Conservation (phyloP, 768 basidiomycete genomes). For the Kwoniella botswanensis region DNA sequence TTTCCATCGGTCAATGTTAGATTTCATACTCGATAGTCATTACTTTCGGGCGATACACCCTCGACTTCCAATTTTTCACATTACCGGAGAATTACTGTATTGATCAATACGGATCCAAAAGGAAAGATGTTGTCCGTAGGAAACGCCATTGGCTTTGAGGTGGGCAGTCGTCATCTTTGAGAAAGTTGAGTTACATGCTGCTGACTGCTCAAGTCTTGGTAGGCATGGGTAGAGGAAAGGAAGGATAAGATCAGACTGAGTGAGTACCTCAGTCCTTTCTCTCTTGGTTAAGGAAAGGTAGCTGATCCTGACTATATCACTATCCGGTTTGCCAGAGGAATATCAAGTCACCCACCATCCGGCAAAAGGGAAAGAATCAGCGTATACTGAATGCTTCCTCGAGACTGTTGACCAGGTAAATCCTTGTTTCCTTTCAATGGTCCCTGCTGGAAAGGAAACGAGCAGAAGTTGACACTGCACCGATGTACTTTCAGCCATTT, state of each 20-base stretch:
- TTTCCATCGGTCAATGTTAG: too few species aligned
- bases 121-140: constrained; percentile 1
- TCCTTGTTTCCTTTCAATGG: too few species aligned
- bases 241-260: background rate
- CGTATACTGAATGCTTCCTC: constrained; percentile 19
- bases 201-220: too few species aligned
- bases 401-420: constrained; percentile 20
- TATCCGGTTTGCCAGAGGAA: constrained; percentile 1
- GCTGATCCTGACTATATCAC: too few species aligned
- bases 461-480: too few species aligned
- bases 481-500: constrained; percentile 4
- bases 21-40: too few species aligned
- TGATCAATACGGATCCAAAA: too few species aligned
- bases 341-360: constrained; percentile 16
- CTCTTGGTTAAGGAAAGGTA: too few species aligned
- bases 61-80: too few species aligned
- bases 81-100: too few species aligned
- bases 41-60: too few species aligned
- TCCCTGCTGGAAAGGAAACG: too few species aligned
- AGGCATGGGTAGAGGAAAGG: constrained; percentile 18
- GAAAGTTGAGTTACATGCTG: background rate
- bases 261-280: background rate
- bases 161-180: background rate
- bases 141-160: constrained; percentile 1
- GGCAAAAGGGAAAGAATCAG: background rate